Conservation (phyloP, 2,329 filamentous ascomycete species). For the Fusarium verticillioides region DNA sequence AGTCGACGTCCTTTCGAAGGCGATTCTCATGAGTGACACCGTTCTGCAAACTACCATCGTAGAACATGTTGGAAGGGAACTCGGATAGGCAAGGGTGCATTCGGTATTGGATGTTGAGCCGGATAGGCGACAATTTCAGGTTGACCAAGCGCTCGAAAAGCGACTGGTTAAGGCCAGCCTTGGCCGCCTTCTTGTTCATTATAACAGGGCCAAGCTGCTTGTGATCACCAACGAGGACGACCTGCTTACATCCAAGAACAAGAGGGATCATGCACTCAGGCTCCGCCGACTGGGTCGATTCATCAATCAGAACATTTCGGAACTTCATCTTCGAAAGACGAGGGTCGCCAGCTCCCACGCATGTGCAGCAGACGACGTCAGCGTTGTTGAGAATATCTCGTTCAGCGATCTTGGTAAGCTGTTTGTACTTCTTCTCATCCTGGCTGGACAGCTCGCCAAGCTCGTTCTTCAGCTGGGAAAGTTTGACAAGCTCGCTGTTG, state of each 20-base stretch:
- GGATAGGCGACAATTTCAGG: constrained; percentile 88
- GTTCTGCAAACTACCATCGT: constrained; percentile 96
- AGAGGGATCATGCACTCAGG: constrained; percentile 99
- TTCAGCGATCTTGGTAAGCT: constrained; percentile 91
- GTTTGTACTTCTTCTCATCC: constrained; percentile 99
- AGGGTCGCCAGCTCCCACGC: constrained; percentile 95
- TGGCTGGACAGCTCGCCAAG: constrained; percentile 91
- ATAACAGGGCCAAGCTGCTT: constrained; percentile 98
- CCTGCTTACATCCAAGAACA: constrained; percentile 97
- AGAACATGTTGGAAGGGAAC: constrained; percentile 99
- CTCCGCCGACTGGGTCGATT: constrained; percentile 97
- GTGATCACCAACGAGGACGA: constrained; percentile 98
- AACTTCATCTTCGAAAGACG: constrained; percentile 98
- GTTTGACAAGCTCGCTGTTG: constrained; percentile 91
- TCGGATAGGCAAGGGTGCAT: constrained; percentile 98
- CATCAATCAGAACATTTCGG: constrained; percentile 96
- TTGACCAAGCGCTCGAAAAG: constrained; percentile 96
- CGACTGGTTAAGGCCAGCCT: constrained; percentile 97
- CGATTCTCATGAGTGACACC: constrained; percentile 91
- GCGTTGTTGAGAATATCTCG: constrained; percentile 94
- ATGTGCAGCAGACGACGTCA: constrained; percentile 98
- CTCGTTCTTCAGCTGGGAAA: constrained; percentile 92
- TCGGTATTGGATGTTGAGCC: constrained; percentile 96
- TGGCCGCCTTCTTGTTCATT: constrained; percentile 99
- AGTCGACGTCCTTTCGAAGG: constrained; percentile 92